Percentiles rank a stretch among this genome's conserved stretches.
These are phyloP conservation scores for Pseudonitzschia delicatissima DNA, from an alignment of 108 stramenopile species.

Conservation along the genomic window DNA sequence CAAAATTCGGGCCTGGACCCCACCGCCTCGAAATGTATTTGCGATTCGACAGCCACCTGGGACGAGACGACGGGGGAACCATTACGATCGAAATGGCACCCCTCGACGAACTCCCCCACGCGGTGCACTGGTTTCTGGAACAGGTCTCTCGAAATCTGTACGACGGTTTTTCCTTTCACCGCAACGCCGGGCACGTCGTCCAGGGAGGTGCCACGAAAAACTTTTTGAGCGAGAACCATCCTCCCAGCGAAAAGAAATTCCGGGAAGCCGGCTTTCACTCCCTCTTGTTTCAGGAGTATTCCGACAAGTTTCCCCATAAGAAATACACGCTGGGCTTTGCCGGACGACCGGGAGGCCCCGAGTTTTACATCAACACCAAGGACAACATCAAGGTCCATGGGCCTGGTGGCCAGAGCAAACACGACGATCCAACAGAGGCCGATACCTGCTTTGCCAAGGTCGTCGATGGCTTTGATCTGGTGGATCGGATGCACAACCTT, in stretches of 20 bases:
- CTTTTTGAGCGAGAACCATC: conserved; percentile 24
- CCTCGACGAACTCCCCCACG: conserved; percentile 73
- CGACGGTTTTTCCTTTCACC: conserved; percentile 63
- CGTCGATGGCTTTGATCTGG: conserved; percentile 47
- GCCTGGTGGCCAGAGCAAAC: conserved; percentile 76
- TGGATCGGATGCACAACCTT: conserved; percentile 45
- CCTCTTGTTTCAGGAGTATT: conserved; percentile 82
- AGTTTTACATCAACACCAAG: conserved; percentile 84
- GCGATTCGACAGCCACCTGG: conserved; percentile 41
- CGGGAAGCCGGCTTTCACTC: conserved; percentile 30
- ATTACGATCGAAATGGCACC: conserved; percentile 71
- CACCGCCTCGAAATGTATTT: conserved; percentile 65
- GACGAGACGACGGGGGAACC: conserved; percentile 21
- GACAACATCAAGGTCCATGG: conserved; percentile 87
- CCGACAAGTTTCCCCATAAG: conserved; percentile 61
- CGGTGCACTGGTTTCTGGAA: conserved; percentile 76
- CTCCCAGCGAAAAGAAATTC: conserved; percentile 34
- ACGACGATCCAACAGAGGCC: conserved; percentile 77
- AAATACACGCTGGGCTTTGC: conserved; percentile 80
- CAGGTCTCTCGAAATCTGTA: conserved; percentile 75
- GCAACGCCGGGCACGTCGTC: conserved; percentile 79
- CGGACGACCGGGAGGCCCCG: conserved; percentile 91
- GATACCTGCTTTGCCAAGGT: conserved; percentile 94
- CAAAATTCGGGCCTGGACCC: conserved; percentile 65
- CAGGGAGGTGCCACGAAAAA: conserved; percentile 62